These are phyloP conservation scores for Scalesia atractyloides DNA, from an alignment of 129 eudicot species.

Conservation along the genomic window DNA sequence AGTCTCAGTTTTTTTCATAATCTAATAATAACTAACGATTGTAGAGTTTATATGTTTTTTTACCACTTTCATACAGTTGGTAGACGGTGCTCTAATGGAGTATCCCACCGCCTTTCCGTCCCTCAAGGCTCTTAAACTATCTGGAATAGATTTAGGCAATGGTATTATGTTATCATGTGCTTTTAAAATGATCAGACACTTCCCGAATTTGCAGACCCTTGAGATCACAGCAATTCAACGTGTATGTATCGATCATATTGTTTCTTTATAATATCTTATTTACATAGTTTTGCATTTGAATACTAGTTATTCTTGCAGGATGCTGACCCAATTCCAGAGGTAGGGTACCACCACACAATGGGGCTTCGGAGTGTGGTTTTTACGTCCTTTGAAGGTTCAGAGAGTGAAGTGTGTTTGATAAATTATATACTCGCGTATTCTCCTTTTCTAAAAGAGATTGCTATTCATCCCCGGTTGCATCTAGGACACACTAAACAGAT, in stretches of 20 bases:
- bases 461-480: not conserved
- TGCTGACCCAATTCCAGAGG: too few species aligned
- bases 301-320: too few species aligned
- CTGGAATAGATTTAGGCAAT: not conserved
- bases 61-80: not conserved
- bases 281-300: too few species aligned
- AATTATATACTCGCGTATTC: constrained; percentile 17
- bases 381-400: not conserved
- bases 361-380: not conserved
- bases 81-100: not conserved
- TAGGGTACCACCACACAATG: not conserved
- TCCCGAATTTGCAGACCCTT: constrained; percentile 19
- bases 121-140: constrained; percentile 14
- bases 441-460: not conserved
- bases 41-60: too few species aligned
- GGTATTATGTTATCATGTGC: not conserved
- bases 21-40: too few species aligned
- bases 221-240: not conserved
- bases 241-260: not conserved
- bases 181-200: constrained; percentile 2
- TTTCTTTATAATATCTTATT: too few species aligned
- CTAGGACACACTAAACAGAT: not conserved
- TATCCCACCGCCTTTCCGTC: not conserved
- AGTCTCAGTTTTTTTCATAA: not conserved
- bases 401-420: not conserved